Conservation (phyloP, 148 eudicot species). For the Vaccinium corymbosum region DNA sequence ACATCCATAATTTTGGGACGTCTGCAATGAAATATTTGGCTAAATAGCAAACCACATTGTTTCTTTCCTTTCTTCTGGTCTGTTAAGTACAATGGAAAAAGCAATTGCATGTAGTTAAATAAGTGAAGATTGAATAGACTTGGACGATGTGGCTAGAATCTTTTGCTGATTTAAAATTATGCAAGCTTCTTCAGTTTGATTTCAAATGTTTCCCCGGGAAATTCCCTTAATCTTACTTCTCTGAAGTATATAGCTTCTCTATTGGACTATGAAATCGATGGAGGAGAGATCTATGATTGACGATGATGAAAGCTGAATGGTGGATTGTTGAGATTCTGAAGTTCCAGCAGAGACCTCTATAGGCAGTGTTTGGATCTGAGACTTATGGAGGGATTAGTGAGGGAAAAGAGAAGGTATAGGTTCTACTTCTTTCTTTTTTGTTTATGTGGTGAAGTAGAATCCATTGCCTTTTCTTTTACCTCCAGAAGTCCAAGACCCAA, state of each 20-base stretch:
- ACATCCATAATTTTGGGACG: neutral
- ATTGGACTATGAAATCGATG: too few relatives aligned
- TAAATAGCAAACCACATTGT: neutral
- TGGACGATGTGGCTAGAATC: neutral
- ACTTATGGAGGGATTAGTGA: neutral
- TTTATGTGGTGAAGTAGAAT: neutral
- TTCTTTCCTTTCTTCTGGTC: neutral
- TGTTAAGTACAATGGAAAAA: neutral
- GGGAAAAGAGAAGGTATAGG: neutral
- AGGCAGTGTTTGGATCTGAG: neutral
- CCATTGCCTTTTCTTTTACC: neutral
- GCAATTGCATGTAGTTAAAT: neutral
- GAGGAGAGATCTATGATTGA: too few relatives aligned
- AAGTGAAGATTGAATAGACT: neutral
- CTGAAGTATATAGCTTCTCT: too few relatives aligned
- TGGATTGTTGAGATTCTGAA: neutral
- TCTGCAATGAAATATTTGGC: neutral
- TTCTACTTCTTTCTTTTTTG: neutral
- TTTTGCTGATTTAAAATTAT: neutral
- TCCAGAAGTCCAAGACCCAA: conserved; percentile 1
- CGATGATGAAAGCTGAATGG: neutral
- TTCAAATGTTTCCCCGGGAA: neutral
- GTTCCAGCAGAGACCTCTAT: neutral
- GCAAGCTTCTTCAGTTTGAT: neutral
- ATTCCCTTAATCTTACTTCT: neutral